Evolutionary conservation across 164 flowering plant species (phyloP), one percentile per base, ranked within the genome.

Genomic region (Chimonanthus salicifolius): DNA sequence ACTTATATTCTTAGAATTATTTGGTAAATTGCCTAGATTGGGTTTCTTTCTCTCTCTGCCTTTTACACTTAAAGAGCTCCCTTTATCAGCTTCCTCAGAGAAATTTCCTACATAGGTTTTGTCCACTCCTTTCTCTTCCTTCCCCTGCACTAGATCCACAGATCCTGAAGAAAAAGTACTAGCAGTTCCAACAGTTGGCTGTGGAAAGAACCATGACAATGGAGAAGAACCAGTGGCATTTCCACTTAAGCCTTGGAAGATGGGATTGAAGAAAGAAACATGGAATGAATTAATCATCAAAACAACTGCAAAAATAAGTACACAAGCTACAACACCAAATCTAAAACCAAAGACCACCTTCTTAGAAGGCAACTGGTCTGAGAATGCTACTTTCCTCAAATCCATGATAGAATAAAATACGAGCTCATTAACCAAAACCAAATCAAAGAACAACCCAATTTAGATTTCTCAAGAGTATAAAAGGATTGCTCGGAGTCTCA

Each of bases 341-440:
- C 84, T 74, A 73, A 85, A 83, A 45, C 85, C 83, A 71, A 87
- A 83, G 76, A 84, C 67, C 6, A 86, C 80, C 76, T 80, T 88
- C 48, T 81, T 84, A 21, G 75, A 47, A 5, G 85, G 77, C 15
- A 86, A 68, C 70, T 80, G 86, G 68, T 85, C 87, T 4, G 84
- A 21, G 18, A 84, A 71, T 9, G 76, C 18, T 58, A 82, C 62
- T 64, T 83, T 71, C 46, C 49, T 71, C 33, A 7, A 43, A 58
- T 71, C 66, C 73, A 71, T 71, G 66, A 46, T 20, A 16, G 66
- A 7, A 71, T 49, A 60, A 45, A 46, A 60, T 33, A 33, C 33
- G 33, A 33, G 2, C 33, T 33, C 33, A 33, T 33, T 1, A 33
- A 33, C 33, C 33, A 33, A 33, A 33, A 60, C 45, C 51, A 48